Conservation (phyloP, 2,329 filamentous ascomycete species). For the Xylariomycetidae sp. region DNA sequence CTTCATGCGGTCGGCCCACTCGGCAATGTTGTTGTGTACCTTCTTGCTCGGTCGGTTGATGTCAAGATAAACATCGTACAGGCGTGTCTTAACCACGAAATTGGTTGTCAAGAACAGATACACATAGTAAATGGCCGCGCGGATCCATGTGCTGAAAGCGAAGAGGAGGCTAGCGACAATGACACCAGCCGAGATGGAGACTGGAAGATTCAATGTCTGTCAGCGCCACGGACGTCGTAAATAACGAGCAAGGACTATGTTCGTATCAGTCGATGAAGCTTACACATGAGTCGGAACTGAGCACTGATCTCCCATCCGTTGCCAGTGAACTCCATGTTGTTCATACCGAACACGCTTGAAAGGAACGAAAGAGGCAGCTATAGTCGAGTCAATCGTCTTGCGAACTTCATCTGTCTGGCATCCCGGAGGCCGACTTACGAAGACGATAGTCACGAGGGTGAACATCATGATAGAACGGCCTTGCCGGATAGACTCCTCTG, state of each 20-base stretch:
- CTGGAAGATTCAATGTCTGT: too few relatives aligned
- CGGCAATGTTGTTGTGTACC: constrained; percentile 1
- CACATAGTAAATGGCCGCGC: constrained; percentile 7
- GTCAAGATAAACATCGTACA: constrained; percentile 7
- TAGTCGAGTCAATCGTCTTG: too few relatives aligned
- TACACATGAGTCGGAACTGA: constrained; percentile 6
- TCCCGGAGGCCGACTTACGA: too few relatives aligned
- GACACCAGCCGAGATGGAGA: constrained; percentile 6
- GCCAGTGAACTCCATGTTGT: constrained; percentile 17
- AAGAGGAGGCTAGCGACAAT: constrained; percentile 8
- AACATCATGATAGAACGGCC: constrained; percentile 39
- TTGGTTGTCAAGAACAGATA: constrained; percentile 2
- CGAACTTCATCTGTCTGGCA: too few relatives aligned
- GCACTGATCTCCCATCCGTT: constrained; percentile 5
- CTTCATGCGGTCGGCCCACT: constrained; percentile 2
- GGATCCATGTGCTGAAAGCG: constrained; percentile 4
- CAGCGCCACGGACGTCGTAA: too few relatives aligned
- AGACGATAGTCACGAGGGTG: constrained; percentile 40
- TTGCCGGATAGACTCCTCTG: constrained; percentile 34
- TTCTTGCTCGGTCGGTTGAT: constrained; percentile 1
- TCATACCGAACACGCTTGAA: constrained; percentile 35
- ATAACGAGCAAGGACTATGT: too few relatives aligned
- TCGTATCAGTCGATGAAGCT: too few relatives aligned
- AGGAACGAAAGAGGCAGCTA: constrained; percentile 33
- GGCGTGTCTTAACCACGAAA: constrained; percentile 1